These are phyloP conservation scores for Leishmania turanica DNA, from an alignment of 208 protist genomes.

Conservation along the genomic window DNA sequence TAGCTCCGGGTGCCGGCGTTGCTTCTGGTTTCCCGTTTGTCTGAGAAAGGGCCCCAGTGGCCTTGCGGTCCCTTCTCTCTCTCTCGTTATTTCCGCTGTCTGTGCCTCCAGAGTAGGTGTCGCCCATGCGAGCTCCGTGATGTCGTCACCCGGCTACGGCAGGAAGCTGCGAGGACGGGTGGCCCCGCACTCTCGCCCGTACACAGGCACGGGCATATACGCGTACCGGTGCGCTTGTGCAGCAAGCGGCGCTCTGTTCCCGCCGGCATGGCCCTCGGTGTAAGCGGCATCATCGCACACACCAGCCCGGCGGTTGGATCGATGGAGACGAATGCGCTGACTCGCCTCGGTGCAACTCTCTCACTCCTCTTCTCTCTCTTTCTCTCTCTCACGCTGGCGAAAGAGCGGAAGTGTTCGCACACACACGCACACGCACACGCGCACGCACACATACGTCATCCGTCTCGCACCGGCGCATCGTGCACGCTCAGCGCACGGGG, in stretches of 20 bases:
- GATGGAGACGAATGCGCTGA: neutral
- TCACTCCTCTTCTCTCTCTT: no score
- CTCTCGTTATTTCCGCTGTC: neutral
- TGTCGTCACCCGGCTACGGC: neutral
- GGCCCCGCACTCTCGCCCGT: neutral
- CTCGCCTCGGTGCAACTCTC: neutral
- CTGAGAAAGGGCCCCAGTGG: neutral
- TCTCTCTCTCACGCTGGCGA: neutral
- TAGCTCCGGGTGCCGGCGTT: neutral
- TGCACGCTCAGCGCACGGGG: neutral
- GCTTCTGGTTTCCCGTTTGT: neutral
- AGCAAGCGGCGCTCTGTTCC: neutral
- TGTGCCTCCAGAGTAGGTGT: neutral
- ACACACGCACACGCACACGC: neutral
- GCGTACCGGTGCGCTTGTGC: neutral
- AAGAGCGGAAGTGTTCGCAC: neutral
- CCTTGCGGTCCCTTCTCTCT: neutral
- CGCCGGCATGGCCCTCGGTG: neutral
- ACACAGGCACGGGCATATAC: neutral
- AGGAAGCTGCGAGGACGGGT: neutral
- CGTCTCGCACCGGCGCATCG: neutral
- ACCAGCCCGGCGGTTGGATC: no score
- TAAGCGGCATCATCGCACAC: neutral
- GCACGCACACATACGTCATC: neutral
- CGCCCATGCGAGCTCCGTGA: neutral